Conservation (phyloP, 2,329 filamentous ascomycete genomes). For the Colletotrichum sp. region DNA sequence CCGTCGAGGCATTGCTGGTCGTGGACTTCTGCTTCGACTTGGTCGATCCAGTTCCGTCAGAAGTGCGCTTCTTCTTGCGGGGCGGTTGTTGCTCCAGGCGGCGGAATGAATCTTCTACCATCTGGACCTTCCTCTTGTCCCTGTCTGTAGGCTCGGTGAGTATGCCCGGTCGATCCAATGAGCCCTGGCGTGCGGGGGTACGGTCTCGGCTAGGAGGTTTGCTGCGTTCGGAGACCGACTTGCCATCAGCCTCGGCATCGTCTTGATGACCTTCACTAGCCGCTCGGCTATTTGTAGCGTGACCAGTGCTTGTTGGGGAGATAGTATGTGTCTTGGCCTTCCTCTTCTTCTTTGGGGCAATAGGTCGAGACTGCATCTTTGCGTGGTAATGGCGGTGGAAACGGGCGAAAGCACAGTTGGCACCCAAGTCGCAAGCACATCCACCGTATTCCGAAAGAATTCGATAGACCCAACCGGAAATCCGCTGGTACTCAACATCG, state of each 20-base stretch:
- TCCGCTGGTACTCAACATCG: conserved; percentile 63
- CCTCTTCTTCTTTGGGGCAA: conserved; percentile 55
- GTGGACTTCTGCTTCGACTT: conserved; percentile 31
- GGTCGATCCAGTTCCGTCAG: conserved; percentile 51
- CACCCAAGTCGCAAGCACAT: conserved; percentile 73
- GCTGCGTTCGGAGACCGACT: conserved; percentile 58
- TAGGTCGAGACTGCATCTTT: conserved; percentile 46
- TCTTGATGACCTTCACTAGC: conserved; percentile 67
- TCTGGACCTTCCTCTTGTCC: conserved; percentile 71
- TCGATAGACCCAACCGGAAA: conserved; percentile 69
- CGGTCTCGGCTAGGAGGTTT: conserved; percentile 72
- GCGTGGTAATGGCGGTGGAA: conserved; percentile 65
- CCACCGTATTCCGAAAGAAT: conserved; percentile 81
- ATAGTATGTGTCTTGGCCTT: conserved; percentile 61
- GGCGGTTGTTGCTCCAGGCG: conserved; percentile 64
- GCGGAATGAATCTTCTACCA: conserved; percentile 68
- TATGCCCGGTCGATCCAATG: conserved; percentile 64
- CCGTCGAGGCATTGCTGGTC: conserved; percentile 12
- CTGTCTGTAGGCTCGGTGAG: conserved; percentile 69
- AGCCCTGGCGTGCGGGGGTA: conserved; percentile 66
- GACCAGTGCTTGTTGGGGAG: conserved; percentile 67
- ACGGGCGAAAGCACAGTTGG: conserved; percentile 67
- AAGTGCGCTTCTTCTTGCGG: conserved; percentile 67
- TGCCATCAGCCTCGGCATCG: conserved; percentile 58
- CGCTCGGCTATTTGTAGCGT: conserved; percentile 67